Base-by-base conservation (phyloP, 2,329 filamentous ascomycete species). In the Colletotrichum sp. region DNA sequence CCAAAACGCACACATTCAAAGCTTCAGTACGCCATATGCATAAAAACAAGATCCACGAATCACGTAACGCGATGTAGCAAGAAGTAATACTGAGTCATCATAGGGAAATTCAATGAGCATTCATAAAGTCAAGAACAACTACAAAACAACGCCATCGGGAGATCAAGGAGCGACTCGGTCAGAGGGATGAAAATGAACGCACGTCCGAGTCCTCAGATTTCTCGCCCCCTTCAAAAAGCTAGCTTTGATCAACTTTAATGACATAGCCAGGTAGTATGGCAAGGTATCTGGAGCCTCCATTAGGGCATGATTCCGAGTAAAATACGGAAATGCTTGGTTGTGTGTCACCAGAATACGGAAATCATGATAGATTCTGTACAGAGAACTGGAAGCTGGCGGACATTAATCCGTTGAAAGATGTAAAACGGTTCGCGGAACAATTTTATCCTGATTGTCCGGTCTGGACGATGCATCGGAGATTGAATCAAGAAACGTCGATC, bases 61-160 rank as follows among this genome's bases (percentile, higher is more conserved):
- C 39, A 44, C 18, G 18, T n/a, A 0, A 12, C 18, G 3, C 18
- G 18, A 12, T n/a, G 0, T 44, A 18, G 18, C 18, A 44, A 3
- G 0, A 44, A 44, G 39, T 12, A 44, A 18, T 18, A 3, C 18
- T 12, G 0, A 10, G 39, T 0, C 39, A 2, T 44, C 39, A 44
- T n/a, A n/a, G 18, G 18, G 1, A 1, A n/a, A n/a, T 0, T 44
- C 1, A 0, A 44, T n/a, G 1, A 21, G 44, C 44, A 1, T 12
- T 8, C 44, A 21, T 52, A 8, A 52, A 52, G 44, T 21, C 9
- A 21, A 13, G 6, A 13, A 52, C n/a, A 13, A 0, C 10, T 52
- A 10, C 44, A 52, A 21, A 13, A 52, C 18, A 52, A 21, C n/a
- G 6, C 12, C 18, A 21, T 59, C 55, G 55, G 24, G 26, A 8